A percentile compares a stretch with the other conserved stretches of the same genome.
Conservation (phyloP, 805 yeast species). For the Groenewaldozyma salmanticensis region DNA sequence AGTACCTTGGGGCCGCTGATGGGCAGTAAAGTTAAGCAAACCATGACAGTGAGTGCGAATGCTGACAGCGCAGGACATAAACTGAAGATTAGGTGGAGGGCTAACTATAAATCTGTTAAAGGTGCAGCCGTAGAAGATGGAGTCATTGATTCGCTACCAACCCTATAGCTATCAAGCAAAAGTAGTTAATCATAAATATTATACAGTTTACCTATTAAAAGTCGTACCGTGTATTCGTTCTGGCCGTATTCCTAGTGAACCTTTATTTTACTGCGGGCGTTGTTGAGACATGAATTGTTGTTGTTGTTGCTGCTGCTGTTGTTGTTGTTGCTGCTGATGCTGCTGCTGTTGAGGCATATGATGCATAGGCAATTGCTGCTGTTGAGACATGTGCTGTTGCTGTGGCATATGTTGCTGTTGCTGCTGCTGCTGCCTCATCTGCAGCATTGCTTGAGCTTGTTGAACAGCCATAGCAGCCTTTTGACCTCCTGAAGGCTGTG, state of each 20-base stretch:
- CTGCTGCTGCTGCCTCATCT: constrained; percentile 9
- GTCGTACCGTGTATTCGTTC: too few species aligned
- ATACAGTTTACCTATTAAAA: not conserved
- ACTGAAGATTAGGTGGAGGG: constrained; percentile 70
- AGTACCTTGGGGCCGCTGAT: constrained; percentile 40
- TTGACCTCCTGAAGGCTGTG: not conserved
- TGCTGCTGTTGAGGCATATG: constrained; percentile 12
- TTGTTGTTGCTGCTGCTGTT: constrained; percentile 19
- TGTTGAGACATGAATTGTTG: constrained; percentile 7
- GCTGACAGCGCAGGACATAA: constrained; percentile 8
- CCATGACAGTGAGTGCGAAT: constrained; percentile 27
- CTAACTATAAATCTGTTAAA: constrained; percentile 44
- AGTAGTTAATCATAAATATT: not conserved
- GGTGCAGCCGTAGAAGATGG: constrained; percentile 47
- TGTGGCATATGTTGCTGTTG: constrained; percentile 12
- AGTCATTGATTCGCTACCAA: constrained; percentile 28
- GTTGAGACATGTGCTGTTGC: too few species aligned
- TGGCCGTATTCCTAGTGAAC: too few species aligned
- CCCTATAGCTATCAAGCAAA: constrained; percentile 3
- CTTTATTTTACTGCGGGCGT: too few species aligned
- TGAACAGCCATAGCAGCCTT: not conserved
- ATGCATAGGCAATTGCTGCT: too few species aligned
- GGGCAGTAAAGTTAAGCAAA: constrained; percentile 45
- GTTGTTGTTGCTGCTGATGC: constrained; percentile 8
- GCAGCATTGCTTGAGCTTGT: constrained; percentile 6